Evolutionary conservation across 192 early-diverging fungal genomes (phyloP).

Genomic region (Backusella macrospora): DNA sequence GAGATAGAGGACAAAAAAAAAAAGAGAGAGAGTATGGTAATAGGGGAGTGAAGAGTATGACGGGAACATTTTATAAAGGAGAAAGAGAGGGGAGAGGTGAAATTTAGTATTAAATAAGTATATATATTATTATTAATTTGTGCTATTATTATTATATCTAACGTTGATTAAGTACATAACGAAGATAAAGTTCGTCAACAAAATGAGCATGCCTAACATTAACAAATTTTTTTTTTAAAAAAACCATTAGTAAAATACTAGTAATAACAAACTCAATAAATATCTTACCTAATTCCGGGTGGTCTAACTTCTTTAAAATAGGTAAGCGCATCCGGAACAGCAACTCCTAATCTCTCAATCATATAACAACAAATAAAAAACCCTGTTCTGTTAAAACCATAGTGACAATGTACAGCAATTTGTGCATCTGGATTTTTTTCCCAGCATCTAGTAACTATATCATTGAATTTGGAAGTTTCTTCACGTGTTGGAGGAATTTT

Average conservation of each 20-base stretch:
- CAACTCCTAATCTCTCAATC: constrained; percentile 49
- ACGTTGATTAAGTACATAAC: constrained; percentile 46
- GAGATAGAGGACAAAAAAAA: neutral
- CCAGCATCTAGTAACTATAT: constrained; percentile 45
- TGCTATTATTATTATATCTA: neutral
- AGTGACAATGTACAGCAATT: constrained; percentile 64
- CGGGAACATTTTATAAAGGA: neutral
- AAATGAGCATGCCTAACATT: constrained; percentile 55
- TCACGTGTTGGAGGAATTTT: constrained; percentile 54
- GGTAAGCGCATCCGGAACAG: constrained; percentile 52
- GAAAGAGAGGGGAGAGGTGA: neutral
- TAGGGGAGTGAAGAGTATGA: neutral
- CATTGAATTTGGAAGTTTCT: constrained; percentile 48
- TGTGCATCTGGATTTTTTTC: constrained; percentile 49
- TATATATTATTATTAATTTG: neutral
- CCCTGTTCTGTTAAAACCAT: constrained; percentile 61
- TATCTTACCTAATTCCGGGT: constrained; percentile 53
- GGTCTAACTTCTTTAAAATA: constrained; percentile 49
- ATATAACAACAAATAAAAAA: constrained; percentile 60
- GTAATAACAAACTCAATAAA: neutral
- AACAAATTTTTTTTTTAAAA: too few species aligned
- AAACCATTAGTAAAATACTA: neutral
- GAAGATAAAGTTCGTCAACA: constrained; percentile 56
- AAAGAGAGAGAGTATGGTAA: neutral
- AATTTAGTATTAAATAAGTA: neutral